phyloP scores from a whole-genome alignment of 2,329 filamentous ascomycete genomes.

The Trichophyton mentagrophytes region DNA sequence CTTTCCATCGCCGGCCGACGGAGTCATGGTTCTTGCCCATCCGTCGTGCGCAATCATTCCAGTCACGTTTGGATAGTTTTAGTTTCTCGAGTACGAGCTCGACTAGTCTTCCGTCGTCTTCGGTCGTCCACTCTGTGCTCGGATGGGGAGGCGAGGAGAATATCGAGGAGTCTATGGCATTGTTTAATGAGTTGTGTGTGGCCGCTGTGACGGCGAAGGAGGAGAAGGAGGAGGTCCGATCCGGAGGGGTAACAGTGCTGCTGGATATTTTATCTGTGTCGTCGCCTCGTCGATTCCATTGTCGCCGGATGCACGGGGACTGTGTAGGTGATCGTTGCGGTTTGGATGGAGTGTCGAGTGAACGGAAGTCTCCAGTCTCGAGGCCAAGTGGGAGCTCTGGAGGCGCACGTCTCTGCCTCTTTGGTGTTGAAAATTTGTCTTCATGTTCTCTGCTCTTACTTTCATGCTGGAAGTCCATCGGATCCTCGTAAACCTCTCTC shows the following conservation, averaged over 20 bases:
- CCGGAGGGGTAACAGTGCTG: neutral
- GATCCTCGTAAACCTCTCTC: slow-evolving; percentile 28
- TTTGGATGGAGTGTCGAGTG: slow-evolving; percentile 20
- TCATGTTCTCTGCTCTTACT: slow-evolving; percentile 3
- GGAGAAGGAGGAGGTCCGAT: neutral
- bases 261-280: slow-evolving; percentile 11
- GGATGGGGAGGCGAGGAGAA: slow-evolving; percentile 6
- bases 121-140: slow-evolving; percentile 24
- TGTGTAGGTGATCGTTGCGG: slow-evolving; percentile 19
- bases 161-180: neutral
- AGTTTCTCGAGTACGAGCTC: slow-evolving; percentile 35
- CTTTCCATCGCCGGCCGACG: slow-evolving; percentile 31
- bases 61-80: slow-evolving; percentile 31
- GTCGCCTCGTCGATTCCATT: slow-evolving; percentile 7
- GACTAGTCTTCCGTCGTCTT: slow-evolving; percentile 33
- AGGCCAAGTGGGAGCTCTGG: slow-evolving; percentile 35
- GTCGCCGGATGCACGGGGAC: slow-evolving; percentile 16
- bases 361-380: slow-evolving; percentile 32
- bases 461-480: slow-evolving; percentile 8
- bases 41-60: slow-evolving; percentile 34
- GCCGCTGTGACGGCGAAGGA: neutral
- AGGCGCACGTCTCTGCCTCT: slow-evolving; percentile 31
- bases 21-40: slow-evolving; percentile 32
- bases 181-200: slow-evolving; percentile 1
- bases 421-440: slow-evolving; percentile 31